phyloP scores from a whole-genome alignment of 1,284 basidiomycete genomes.

The Marasmius tenuissimus region DNA sequence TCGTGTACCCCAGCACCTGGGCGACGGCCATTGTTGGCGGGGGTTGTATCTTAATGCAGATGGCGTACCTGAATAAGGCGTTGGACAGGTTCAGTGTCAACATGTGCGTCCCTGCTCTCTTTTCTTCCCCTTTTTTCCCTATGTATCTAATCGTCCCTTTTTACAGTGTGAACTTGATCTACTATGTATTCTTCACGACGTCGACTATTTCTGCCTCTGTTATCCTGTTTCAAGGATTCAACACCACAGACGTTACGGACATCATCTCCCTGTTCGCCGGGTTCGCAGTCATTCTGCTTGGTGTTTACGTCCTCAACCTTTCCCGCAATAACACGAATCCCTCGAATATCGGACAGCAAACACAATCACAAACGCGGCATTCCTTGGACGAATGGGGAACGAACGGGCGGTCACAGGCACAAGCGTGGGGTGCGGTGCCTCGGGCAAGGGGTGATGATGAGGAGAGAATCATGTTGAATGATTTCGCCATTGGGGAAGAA shows the following conservation, averaged over 20 bases:
- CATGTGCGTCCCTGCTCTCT: constrained; percentile 66
- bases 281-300: constrained; percentile 89
- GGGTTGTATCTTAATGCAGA: constrained; percentile 90
- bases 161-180: constrained; percentile 94
- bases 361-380: not conserved
- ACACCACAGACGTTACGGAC: constrained; percentile 82
- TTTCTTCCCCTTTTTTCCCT: not conserved
- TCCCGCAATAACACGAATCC: constrained; percentile 49
- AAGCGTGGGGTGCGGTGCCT: not conserved
- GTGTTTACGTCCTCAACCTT: constrained; percentile 88
- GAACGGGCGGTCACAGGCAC: not conserved
- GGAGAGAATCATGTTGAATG: not conserved
- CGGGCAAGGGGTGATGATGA: not conserved
- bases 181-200: constrained; percentile 98
- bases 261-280: constrained; percentile 85
- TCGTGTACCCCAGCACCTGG: constrained; percentile 93
- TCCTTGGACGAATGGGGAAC: not conserved
- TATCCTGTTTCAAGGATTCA: constrained; percentile 96
- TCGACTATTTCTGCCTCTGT: constrained; percentile 93
- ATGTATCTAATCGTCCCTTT: constrained; percentile 13
- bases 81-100: constrained; percentile 97
- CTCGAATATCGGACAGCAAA: not conserved
- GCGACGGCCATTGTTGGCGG: constrained; percentile 86
- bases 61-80: constrained; percentile 99
- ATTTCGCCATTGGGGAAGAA: not conserved